Conservation (phyloP, 257 asterid genomes). For the Gentiana straminea region DNA sequence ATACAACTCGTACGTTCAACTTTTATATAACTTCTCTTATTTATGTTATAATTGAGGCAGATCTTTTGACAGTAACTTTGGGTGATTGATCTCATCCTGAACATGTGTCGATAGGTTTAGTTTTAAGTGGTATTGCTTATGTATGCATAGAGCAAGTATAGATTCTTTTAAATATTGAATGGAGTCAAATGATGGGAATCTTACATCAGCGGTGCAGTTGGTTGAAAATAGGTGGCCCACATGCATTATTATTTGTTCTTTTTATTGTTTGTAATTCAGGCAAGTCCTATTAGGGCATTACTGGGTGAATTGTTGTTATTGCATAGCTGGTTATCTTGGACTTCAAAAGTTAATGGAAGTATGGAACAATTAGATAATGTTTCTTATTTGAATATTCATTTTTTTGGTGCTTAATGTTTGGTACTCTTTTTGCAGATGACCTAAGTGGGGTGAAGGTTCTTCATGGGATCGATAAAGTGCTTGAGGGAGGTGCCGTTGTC, state of each 20-base stretch:
- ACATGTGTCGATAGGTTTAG: too few relatives aligned
- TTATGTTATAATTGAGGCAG: background rate
- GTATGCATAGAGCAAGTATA: too few relatives aligned
- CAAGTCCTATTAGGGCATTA: too few relatives aligned
- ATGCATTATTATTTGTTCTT: too few relatives aligned
- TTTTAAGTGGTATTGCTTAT: too few relatives aligned
- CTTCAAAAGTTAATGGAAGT: background rate
- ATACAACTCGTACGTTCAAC: constrained; percentile 34
- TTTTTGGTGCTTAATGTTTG: background rate
- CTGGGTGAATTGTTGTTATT: background rate
- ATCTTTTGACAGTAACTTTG: too few relatives aligned
- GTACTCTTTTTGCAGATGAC: constrained; percentile 31
- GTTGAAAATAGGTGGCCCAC: too few relatives aligned
- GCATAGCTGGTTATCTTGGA: background rate
- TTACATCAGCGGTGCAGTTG: too few relatives aligned
- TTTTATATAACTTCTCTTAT: background rate
- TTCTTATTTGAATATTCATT: background rate
- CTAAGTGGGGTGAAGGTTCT: constrained; percentile 80
- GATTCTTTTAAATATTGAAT: too few relatives aligned
- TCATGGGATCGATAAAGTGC: constrained; percentile 87
- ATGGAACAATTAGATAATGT: background rate
- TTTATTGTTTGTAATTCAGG: too few relatives aligned
- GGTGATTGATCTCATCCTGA: too few relatives aligned
- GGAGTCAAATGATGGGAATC: too few relatives aligned
- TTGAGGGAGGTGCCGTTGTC: constrained; percentile 92